Percentiles rank a stretch among this genome's conserved stretches.
phyloP scores from a whole-genome alignment of 140 eudicot genomes.

The Anethum foeniculum region DNA sequence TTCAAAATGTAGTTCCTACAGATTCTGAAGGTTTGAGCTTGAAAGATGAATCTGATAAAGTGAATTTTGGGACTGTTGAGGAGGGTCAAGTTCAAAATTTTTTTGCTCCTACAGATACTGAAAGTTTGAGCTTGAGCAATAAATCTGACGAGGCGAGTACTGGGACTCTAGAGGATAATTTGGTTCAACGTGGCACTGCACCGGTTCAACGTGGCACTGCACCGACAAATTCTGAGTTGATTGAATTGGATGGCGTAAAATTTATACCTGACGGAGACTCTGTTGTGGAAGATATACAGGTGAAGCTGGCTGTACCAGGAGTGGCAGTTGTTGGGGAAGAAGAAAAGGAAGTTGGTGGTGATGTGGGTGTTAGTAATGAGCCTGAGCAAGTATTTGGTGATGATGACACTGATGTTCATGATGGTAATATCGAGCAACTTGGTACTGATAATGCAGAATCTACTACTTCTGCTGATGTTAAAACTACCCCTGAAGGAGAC shows the following conservation, averaged over 20 bases:
- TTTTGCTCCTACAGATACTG: neutral
- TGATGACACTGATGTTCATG: conserved; percentile 11
- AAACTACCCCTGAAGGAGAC: conserved; percentile 12
- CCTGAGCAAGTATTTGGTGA: conserved; percentile 1
- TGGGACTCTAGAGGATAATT: neutral
- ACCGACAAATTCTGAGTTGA: conserved; percentile 10
- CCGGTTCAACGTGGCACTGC: conserved; percentile 18
- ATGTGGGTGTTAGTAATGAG: neutral
- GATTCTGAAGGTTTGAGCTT: conserved; percentile 1
- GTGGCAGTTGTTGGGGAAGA: conserved; percentile 27
- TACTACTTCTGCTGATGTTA: neutral
- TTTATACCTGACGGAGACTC: conserved; percentile 28
- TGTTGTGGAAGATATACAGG: conserved; percentile 28
- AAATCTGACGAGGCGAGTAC: neutral
- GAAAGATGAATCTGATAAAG: conserved; percentile 12
- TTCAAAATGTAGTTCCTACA: conserved; percentile 11
- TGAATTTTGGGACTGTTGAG: neutral
- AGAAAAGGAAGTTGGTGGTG: conserved; percentile 6
- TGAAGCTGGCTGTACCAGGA: conserved; percentile 25
- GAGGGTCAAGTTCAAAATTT: conserved; percentile 23
- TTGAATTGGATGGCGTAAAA: neutral
- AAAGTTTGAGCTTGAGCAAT: conserved; percentile 13
- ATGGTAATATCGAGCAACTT: neutral
- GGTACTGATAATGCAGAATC: neutral
- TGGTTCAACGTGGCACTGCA: conserved; percentile 18